Percentiles rank a stretch among this genome's conserved stretches.
phyloP scores from a whole-genome alignment of 2,329 filamentous ascomycete genomes.

The Colletotrichum sp. region DNA sequence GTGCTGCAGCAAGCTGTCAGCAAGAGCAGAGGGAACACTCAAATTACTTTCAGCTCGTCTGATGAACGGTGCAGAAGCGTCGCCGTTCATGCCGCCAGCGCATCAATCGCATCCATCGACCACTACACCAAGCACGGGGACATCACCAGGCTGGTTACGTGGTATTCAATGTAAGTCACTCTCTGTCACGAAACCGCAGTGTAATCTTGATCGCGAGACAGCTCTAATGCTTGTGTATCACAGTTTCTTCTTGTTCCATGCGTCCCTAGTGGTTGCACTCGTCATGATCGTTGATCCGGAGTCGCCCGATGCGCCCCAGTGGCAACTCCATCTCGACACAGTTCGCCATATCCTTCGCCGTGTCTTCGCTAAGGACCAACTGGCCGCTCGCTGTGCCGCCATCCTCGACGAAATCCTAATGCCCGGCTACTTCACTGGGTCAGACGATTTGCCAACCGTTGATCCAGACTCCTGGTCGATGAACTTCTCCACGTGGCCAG shows the following conservation, averaged over 20 bases:
- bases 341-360: slow-evolving; percentile 27
- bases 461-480: slow-evolving; percentile 26
- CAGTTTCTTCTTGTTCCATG: slow-evolving; percentile 36
- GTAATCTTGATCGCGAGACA: neutral
- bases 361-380: slow-evolving; percentile 25
- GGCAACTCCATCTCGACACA: slow-evolving; percentile 32
- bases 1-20: slow-evolving; percentile 29
- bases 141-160: slow-evolving; percentile 30
- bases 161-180: slow-evolving; percentile 33
- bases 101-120: slow-evolving; percentile 30
- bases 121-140: slow-evolving; percentile 23
- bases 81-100: slow-evolving; percentile 29
- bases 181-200: neutral
- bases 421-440: neutral
- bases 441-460: slow-evolving; percentile 10
- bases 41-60: slow-evolving; percentile 8
- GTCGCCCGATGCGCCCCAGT: slow-evolving; percentile 27
- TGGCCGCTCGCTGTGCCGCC: slow-evolving; percentile 30
- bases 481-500: slow-evolving; percentile 29
- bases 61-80: slow-evolving; percentile 27
- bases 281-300: slow-evolving; percentile 30
- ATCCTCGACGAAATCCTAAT: slow-evolving; percentile 30
- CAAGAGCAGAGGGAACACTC: slow-evolving; percentile 11
- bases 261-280: slow-evolving; percentile 31
- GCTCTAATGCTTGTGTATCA: neutral